Conservation (phyloP, 2,329 filamentous ascomycete genomes). For the Phaeosphaeria sp. region DNA sequence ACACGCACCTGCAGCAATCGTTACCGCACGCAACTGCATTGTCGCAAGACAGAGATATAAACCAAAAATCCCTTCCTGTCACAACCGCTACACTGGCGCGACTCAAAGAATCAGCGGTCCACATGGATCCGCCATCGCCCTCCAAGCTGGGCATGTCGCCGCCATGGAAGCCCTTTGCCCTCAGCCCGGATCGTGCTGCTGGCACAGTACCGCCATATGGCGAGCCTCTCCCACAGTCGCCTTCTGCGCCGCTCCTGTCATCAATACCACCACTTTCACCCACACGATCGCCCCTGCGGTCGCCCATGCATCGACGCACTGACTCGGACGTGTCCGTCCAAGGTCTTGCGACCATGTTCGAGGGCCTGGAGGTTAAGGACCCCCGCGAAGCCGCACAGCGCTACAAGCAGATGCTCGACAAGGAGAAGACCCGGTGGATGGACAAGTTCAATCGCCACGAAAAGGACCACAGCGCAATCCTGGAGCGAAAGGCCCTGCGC, state of each 20-base stretch:
- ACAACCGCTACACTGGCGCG: conserved; percentile 46
- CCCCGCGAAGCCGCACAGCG: conserved; percentile 53
- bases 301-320: conserved; percentile 36
- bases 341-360: conserved; percentile 72
- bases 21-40: conserved; percentile 9
- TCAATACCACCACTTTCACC: conserved; percentile 9
- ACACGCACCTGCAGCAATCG: conserved; percentile 10
- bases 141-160: conserved; percentile 63
- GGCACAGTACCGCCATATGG: conserved; percentile 44
- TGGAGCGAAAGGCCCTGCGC: conserved; percentile 34
- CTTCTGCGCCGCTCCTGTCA: conserved; percentile 7
- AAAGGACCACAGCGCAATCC: conserved; percentile 71
- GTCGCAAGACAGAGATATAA: conserved; percentile 8
- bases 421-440: conserved; percentile 49
- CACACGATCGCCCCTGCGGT: conserved; percentile 20
- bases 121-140: conserved; percentile 46
- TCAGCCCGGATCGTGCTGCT: conserved; percentile 71
- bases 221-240: conserved; percentile 10
- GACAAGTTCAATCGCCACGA: conserved; percentile 53
- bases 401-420: conserved; percentile 52
- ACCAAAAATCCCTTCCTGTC: conserved; percentile 9
- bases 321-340: conserved; percentile 49
- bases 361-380: conserved; percentile 66
- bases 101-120: conserved; percentile 45
- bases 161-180: conserved; percentile 59